A percentile compares a stretch with the other conserved stretches of the same genome.
Evolutionary conservation across 495 filamentous ascomycete species (phyloP).

Genomic region (Aspergillus diversus): DNA sequence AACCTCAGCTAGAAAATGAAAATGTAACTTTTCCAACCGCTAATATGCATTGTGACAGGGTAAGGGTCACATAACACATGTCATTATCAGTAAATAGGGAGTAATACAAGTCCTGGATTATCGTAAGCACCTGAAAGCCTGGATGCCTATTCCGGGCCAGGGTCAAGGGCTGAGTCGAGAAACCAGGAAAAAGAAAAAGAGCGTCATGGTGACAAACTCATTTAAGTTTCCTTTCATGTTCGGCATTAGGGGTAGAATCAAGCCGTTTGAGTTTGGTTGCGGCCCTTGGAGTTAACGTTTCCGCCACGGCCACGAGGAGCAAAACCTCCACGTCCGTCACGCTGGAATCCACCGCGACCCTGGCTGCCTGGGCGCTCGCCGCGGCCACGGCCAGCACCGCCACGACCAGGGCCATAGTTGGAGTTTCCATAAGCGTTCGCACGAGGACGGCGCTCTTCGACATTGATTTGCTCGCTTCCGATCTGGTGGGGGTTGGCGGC

Average conservation of each 20-base stretch:
- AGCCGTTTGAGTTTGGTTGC: conserved; percentile 54
- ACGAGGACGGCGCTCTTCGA: conserved; percentile 87
- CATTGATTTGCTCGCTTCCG: conserved; percentile 74
- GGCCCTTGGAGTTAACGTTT: conserved; percentile 50
- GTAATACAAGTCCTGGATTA: conserved; percentile 49
- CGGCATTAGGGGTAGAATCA: conserved; percentile 30
- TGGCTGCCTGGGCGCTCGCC: conserved; percentile 67
- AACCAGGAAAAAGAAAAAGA: conserved; percentile 19
- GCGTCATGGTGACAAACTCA: conserved; percentile 5
- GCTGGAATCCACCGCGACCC: conserved; percentile 69
- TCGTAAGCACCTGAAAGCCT: conserved; percentile 20
- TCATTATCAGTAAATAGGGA: conserved; percentile 50
- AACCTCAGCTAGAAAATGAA: conserved; percentile 40
- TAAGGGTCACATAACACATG: conserved; percentile 51
- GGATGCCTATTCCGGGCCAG: conserved; percentile 24
- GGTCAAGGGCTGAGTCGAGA: conserved; percentile 25
- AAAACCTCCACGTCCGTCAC: conserved; percentile 64
- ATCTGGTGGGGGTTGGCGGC: conserved; percentile 85
- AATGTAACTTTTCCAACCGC: conserved; percentile 54
- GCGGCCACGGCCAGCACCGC: conserved; percentile 64
- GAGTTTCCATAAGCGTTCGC: conserved; percentile 61
- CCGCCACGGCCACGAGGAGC: conserved; percentile 58
- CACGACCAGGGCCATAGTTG: conserved; percentile 64
- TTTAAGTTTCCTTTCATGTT: conserved; percentile 16
- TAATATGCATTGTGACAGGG: conserved; percentile 52